These are phyloP conservation scores for Penicillium italicum DNA, from an alignment of 2,329 filamentous ascomycete genomes.

Conservation along the genomic window DNA sequence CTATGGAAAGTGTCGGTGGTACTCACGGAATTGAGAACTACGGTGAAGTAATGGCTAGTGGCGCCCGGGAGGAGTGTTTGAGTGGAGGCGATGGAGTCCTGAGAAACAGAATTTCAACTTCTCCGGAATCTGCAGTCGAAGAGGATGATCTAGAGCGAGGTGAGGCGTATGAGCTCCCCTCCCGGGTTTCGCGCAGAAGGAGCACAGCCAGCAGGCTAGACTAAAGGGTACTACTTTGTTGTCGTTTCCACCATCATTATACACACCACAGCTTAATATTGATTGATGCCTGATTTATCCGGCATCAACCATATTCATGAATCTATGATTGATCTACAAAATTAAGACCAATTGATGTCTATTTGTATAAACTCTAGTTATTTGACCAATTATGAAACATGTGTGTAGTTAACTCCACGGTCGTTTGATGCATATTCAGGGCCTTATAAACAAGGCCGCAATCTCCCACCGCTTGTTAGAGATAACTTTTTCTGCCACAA, in stretches of 20 bases:
- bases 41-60: constrained; percentile 7
- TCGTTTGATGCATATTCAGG: neutral
- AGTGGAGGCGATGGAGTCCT: constrained; percentile 20
- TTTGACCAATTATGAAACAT: neutral
- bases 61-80: constrained; percentile 5
- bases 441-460: constrained; percentile 6
- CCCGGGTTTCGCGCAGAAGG: constrained; percentile 27
- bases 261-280: neutral
- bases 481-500: constrained; percentile 34
- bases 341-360: too few species aligned
- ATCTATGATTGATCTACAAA: neutral
- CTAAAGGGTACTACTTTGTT: neutral
- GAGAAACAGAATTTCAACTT: constrained; percentile 16
- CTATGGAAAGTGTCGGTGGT: constrained; percentile 71
- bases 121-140: constrained; percentile 32
- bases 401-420: neutral
- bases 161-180: constrained; percentile 38
- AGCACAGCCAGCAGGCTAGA: constrained; percentile 27
- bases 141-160: constrained; percentile 41
- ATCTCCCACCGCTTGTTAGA: constrained; percentile 24
- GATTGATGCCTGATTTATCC: neutral
- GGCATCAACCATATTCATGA: neutral
- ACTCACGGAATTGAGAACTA: constrained; percentile 49
- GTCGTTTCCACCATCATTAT: neutral
- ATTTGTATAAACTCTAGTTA: neutral